These are phyloP conservation scores for Trypanosoma congolense DNA, from an alignment of 208 protist species.

Conservation along the genomic window DNA sequence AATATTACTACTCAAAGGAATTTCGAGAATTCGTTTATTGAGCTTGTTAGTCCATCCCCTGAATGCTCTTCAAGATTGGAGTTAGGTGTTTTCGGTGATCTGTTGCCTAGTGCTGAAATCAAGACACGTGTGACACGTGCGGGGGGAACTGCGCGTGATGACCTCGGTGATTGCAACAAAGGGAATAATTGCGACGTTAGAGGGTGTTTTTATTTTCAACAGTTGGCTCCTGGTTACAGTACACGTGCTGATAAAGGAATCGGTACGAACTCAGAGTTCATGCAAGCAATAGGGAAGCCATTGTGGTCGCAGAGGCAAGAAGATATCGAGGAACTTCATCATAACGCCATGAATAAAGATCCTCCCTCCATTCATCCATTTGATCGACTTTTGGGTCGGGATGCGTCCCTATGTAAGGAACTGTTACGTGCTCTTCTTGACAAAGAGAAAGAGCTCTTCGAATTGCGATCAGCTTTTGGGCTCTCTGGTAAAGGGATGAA, in stretches of 20 bases:
- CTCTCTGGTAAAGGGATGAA: too few relatives aligned
- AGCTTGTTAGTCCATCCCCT: slow-evolving; percentile 21
- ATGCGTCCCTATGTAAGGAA: slow-evolving; percentile 35
- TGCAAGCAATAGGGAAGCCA: background rate
- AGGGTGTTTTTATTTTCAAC: too few relatives aligned
- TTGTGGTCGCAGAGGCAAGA: background rate
- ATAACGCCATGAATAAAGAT: background rate
- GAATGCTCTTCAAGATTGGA: slow-evolving; percentile 5
- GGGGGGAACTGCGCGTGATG: background rate
- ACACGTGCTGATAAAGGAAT: too few relatives aligned
- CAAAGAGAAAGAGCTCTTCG: slow-evolving; percentile 63
- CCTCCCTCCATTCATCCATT: slow-evolving; percentile 9
- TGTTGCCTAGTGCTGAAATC: background rate
- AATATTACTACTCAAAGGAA: background rate
- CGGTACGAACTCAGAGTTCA: too few relatives aligned
- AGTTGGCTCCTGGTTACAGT: too few relatives aligned
- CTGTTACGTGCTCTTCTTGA: slow-evolving; percentile 62
- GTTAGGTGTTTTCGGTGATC: background rate
- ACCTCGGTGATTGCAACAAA: background rate
- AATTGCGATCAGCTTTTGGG: slow-evolving; percentile 34
- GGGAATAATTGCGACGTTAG: background rate
- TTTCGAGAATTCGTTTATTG: slow-evolving; percentile 10
- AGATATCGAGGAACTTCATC: background rate
- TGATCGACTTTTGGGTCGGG: slow-evolving; percentile 15
- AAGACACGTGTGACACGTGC: background rate